Evolutionary conservation across 805 yeast species (phyloP), one percentile per base, ranked within the genome.

Genomic region (Candida khao-thaluensis): DNA sequence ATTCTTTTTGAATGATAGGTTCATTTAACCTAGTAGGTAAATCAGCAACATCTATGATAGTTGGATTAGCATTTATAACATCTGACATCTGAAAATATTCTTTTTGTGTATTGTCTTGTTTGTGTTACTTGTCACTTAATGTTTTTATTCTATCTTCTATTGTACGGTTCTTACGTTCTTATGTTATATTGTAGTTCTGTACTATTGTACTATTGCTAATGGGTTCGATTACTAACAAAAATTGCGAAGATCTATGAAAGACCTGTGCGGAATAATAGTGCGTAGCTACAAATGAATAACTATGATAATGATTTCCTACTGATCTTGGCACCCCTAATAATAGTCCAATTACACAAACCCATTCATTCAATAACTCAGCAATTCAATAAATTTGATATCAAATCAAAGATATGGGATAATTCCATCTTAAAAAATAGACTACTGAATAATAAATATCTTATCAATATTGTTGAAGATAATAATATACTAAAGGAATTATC

Each of bases 51-150:
- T 89, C 95, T 34, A 88, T 63, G 27, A 91, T 80, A 22, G 82
- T 80, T 16, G 99, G 99, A 57, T 89, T 90, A 21, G 96, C 95
- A 60, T 91, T 91, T 43, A 91, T 82, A 16, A 45, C 42, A 9
- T 43, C 49, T 22, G 44, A 35, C 51, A 47, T 44, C 5, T 29
- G 14, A 17, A 8, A 22, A 10, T 22, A n/a, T n/a, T n/a, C n/a
- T n/a, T n/a, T n/a, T n/a, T n/a, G n/a, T n/a, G n/a, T n/a, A n/a
- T n/a, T n/a, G 17, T 26, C 14, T 28, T 16, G 30, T 28, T 7
- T 12, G 20, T 8, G 30, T 28, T 28, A 3, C 17, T 18, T 12
- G 29, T 14, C 14, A 26, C 5, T n/a, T 26, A 6, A 12, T 28
- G 31, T 16, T 28, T 6, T 24, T 24, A 10, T 24, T 5, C 11